These are phyloP conservation scores for Spirogloea muscicola DNA, from an alignment of 139 green algal genomes.

Conservation along the genomic window DNA sequence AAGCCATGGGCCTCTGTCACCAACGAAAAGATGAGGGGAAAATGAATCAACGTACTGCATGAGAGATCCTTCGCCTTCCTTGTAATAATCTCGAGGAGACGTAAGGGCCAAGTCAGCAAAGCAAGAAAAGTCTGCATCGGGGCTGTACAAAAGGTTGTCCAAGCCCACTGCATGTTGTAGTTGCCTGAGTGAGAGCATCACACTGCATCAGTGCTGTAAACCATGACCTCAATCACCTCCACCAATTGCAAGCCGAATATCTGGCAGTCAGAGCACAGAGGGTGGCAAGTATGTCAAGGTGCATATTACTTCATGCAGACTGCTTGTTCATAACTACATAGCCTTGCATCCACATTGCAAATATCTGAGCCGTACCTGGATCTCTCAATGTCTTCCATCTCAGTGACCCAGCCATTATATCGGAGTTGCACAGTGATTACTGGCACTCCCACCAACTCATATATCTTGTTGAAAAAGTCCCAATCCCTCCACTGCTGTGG, in stretches of 20 bases:
- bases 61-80: slow-evolving; percentile 79
- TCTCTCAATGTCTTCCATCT: slow-evolving; percentile 67
- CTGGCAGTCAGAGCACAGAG: too few species aligned
- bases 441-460: slow-evolving; percentile 85
- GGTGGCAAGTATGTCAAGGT: too few species aligned
- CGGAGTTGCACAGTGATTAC: slow-evolving; percentile 96
- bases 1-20: not conserved
- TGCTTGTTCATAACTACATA: too few species aligned
- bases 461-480: slow-evolving; percentile 83
- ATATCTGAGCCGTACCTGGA: slow-evolving; percentile 6
- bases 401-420: slow-evolving; percentile 95
- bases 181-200: too few species aligned
- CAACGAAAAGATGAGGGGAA: not conserved
- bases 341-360: too few species aligned
- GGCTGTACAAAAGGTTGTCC: slow-evolving; percentile 91
- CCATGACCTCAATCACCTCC: too few species aligned
- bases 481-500: slow-evolving; percentile 66
- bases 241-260: too few species aligned
- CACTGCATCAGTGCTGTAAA: too few species aligned
- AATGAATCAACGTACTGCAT: slow-evolving; percentile 82
- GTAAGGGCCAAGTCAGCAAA: slow-evolving; percentile 92
- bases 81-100: slow-evolving; percentile 86
- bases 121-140: slow-evolving; percentile 89
- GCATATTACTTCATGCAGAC: too few species aligned
- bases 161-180: slow-evolving; percentile 56